These are phyloP conservation scores for Chlorociboria aeruginascens DNA, from an alignment of 495 filamentous ascomycete genomes.

Conservation along the genomic window DNA sequence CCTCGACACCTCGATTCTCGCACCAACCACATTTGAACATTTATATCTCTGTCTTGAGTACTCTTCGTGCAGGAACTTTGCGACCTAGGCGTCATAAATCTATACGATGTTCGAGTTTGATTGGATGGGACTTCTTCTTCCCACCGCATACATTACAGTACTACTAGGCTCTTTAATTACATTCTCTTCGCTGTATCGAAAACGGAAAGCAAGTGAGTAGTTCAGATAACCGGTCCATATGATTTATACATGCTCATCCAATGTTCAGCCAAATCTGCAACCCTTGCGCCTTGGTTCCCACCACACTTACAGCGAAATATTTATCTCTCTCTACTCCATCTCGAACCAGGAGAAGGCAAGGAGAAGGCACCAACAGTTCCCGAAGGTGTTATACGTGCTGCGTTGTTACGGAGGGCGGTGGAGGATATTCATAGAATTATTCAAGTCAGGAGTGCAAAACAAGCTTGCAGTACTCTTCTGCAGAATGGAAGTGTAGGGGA, in stretches of 20 bases:
- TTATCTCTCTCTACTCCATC: slow-evolving; percentile 83
- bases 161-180: slow-evolving; percentile 79
- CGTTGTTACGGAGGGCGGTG: slow-evolving; percentile 76
- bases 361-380: slow-evolving; percentile 63
- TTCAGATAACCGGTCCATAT: background rate
- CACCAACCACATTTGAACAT: background rate
- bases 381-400: slow-evolving; percentile 76
- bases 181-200: slow-evolving; percentile 86
- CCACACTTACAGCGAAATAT: slow-evolving; percentile 84
- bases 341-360: slow-evolving; percentile 55
- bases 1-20: background rate
- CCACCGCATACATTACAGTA: slow-evolving; percentile 77
- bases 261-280: slow-evolving; percentile 49
- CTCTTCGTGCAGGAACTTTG: no score
- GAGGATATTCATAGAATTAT: slow-evolving; percentile 90
- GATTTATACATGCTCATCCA: background rate
- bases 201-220: slow-evolving; percentile 74
- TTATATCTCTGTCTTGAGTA: no score
- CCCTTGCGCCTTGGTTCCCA: slow-evolving; percentile 85
- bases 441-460: slow-evolving; percentile 72
- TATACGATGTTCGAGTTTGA: slow-evolving; percentile 48
- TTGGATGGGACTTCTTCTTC: slow-evolving; percentile 70
- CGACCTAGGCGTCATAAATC: background rate
- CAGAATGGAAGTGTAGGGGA: slow-evolving; percentile 90
- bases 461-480: slow-evolving; percentile 66